Conservation (phyloP, 2,329 filamentous ascomycete genomes). For the Capronia coronata region DNA sequence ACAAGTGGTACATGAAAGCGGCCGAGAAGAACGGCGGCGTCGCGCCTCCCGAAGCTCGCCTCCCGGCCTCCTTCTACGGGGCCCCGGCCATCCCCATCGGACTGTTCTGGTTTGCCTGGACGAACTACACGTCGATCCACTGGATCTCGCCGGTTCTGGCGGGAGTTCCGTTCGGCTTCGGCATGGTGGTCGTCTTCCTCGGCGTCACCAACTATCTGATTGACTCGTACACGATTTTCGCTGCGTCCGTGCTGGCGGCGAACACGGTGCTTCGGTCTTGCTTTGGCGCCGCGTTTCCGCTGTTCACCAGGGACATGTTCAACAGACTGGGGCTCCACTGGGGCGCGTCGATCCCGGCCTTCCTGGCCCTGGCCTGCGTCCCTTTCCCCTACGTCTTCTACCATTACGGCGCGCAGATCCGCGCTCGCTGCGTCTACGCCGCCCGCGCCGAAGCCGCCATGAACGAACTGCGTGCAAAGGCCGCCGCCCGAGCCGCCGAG, state of each 20-base stretch:
- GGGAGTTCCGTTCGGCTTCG: constrained; percentile 50
- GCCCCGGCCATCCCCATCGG: constrained; percentile 57
- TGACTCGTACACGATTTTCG: constrained; percentile 66
- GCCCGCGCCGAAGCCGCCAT: constrained; percentile 25
- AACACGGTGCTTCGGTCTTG: constrained; percentile 75
- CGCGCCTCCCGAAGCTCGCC: constrained; percentile 60
- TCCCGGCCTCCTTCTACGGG: constrained; percentile 58
- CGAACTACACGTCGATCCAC: constrained; percentile 51
- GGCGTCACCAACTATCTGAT: constrained; percentile 38
- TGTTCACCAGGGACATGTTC: constrained; percentile 56
- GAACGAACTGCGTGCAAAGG: constrained; percentile 21
- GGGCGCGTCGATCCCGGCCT: constrained; percentile 67
- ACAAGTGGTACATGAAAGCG: constrained; percentile 48
- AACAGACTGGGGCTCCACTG: constrained; percentile 63
- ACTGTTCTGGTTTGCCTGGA: constrained; percentile 66
- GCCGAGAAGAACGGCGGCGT: constrained; percentile 45
- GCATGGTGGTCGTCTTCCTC: constrained; percentile 43
- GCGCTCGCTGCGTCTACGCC: constrained; percentile 22
- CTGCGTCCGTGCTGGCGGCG: constrained; percentile 67
- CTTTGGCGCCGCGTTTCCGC: constrained; percentile 70
- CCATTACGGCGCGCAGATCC: constrained; percentile 53
- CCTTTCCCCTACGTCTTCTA: constrained; percentile 73
- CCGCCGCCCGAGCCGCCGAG: constrained; percentile 1
- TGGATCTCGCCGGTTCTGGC: constrained; percentile 49
- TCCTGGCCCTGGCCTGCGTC: constrained; percentile 64